Percentiles rank a stretch among this genome's conserved stretches.
These are phyloP conservation scores for Discostella pseudostelligera DNA, from an alignment of 108 stramenopile genomes.

Conservation along the genomic window DNA sequence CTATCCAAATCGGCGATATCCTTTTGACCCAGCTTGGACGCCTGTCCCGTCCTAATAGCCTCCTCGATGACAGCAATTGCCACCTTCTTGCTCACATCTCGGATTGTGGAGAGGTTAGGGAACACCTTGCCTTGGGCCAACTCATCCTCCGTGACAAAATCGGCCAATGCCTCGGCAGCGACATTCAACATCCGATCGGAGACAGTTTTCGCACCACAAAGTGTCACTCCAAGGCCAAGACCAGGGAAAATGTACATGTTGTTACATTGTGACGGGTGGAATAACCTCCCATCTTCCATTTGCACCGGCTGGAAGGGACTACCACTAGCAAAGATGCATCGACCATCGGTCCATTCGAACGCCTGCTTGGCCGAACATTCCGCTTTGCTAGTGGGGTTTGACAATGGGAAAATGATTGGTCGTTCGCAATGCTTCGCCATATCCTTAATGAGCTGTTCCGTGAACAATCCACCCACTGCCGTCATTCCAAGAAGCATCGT, in stretches of 20 bases:
- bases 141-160: constrained; percentile 79
- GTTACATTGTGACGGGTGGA: constrained; percentile 92
- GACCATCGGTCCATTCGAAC: constrained; percentile 94
- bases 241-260: constrained; percentile 76
- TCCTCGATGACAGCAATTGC: constrained; percentile 89
- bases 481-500: constrained; percentile 93
- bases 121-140: constrained; percentile 82
- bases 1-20: constrained; percentile 60
- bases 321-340: constrained; percentile 91
- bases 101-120: constrained; percentile 81
- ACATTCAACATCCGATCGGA: constrained; percentile 91
- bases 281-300: constrained; percentile 63
- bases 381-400: constrained; percentile 95
- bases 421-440: constrained; percentile 77
- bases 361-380: constrained; percentile 98
- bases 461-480: constrained; percentile 85
- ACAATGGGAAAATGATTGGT: constrained; percentile 96
- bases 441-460: constrained; percentile 56
- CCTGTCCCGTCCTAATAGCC: constrained; percentile 73
- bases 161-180: constrained; percentile 85
- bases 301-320: constrained; percentile 95
- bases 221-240: constrained; percentile 85
- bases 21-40: constrained; percentile 57
- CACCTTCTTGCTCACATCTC: constrained; percentile 82
- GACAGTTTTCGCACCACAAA: constrained; percentile 80